Evolutionary conservation across 257 asterid species (phyloP), one percentile per base, ranked within the genome.

Genomic region (Solanum gandarillasii): DNA sequence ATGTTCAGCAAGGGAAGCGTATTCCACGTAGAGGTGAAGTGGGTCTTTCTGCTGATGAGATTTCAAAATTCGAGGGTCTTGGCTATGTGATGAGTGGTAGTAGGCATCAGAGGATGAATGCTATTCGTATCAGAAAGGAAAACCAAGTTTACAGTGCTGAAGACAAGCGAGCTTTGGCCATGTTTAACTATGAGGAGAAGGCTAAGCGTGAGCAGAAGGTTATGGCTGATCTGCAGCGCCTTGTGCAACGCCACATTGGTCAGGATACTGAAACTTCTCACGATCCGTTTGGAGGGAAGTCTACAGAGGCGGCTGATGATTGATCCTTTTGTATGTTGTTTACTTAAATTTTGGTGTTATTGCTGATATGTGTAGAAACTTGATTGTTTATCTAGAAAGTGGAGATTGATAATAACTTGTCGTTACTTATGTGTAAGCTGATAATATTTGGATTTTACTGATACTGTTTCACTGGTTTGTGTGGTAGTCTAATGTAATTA

Each of bases 11-110:
- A 90, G 99, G 99, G 74, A 97, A 97, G 91, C 99, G 99, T 94
- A 97, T 97, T 70, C 99, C 99, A 35, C 96, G 99, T 82, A 95
- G 99, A 95, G 99, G 99, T 36, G 99, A 97, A 91, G 99, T 97
- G 92, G 99, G 99, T 86, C 95, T 97, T 36, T 94, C 99, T 7
- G 99, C 99, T 85, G 99, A 97, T 5, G 99, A 97, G 93, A 97
- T 97, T 90, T 89, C 92, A 0, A 97, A 94, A 92, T 97, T 95
- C 73, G 99, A 97, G 94, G 60, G 16, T 71, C 98, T 97, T 89
- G 99, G 99, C 32, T 97, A 95, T 91, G 99, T 97, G 94, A 97
- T 97, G 99, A 97, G 99, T 88, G 99, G 99, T 86, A 97, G 99
- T 88, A 95, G 99, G 88, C 99, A 97, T 92, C 99, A 97, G 88